Percentiles rank a stretch among this genome's conserved stretches.
Evolutionary conservation across 2,329 filamentous ascomycete species (phyloP).

Genomic region (Clarireedia paspali): DNA sequence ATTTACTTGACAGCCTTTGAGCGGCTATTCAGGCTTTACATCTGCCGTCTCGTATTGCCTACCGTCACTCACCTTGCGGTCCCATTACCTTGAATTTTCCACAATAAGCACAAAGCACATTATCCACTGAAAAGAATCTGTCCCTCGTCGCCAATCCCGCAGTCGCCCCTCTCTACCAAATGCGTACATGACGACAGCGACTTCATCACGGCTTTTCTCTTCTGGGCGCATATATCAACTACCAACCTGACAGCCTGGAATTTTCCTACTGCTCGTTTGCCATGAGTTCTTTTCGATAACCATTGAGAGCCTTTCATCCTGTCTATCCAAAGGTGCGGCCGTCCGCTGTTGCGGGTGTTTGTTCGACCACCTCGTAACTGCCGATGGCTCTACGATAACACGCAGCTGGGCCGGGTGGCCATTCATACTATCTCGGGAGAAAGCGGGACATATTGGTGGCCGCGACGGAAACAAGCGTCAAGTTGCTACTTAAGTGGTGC

Average conservation of each 20-base stretch:
- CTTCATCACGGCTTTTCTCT: neutral
- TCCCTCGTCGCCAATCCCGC: neutral
- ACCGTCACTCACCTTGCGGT: no score
- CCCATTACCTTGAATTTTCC: no score
- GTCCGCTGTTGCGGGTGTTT: slow-evolving; percentile 37
- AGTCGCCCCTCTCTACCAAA: neutral
- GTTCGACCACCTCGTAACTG: slow-evolving; percentile 34
- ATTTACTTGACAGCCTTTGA: no score
- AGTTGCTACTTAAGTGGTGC: neutral
- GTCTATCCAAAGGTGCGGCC: slow-evolving; percentile 34
- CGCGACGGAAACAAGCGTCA: slow-evolving; percentile 16
- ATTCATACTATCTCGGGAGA: slow-evolving; percentile 17
- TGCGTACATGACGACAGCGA: slow-evolving; percentile 12
- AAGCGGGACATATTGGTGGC: slow-evolving; percentile 24
- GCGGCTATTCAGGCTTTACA: no score
- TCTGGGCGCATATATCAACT: neutral
- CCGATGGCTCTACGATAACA: slow-evolving; percentile 35
- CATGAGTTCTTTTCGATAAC: slow-evolving; percentile 27
- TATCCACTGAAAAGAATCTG: neutral
- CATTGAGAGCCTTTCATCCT: slow-evolving; percentile 34
- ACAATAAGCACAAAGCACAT: no score
- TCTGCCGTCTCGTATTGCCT: no score
- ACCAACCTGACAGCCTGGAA: slow-evolving; percentile 6
- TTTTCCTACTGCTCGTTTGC: slow-evolving; percentile 25
- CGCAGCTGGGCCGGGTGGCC: slow-evolving; percentile 35